phyloP scores from a whole-genome alignment of 1,139 yeast genomes.

The Candida freyschussii region DNA sequence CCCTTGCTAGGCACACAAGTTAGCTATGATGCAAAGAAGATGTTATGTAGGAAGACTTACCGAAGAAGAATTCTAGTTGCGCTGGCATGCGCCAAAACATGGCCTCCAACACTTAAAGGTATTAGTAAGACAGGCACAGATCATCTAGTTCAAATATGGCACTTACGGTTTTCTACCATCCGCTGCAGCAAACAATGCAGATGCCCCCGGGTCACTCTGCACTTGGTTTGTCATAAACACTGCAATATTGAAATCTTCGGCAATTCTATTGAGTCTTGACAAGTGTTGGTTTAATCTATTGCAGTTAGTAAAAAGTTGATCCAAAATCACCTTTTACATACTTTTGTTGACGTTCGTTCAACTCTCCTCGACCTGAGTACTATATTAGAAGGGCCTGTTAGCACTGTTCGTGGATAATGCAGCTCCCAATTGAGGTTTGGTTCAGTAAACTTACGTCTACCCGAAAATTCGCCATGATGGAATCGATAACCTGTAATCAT shows the following conservation, averaged over 20 bases:
- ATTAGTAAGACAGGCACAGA: background rate
- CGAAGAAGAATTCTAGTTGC: conserved; percentile 45
- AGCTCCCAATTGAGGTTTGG: no score
- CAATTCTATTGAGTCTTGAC: conserved; percentile 44
- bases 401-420: no score
- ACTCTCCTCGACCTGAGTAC: conserved; percentile 55
- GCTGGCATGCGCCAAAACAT: conserved; percentile 59
- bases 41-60: background rate
- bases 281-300: conserved; percentile 48
- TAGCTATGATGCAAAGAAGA: no score
- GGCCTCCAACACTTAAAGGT: conserved; percentile 45
- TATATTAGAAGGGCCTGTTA: conserved; percentile 24
- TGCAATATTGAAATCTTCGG: conserved; percentile 57
- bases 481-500: conserved; percentile 39
- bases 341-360: conserved; percentile 57
- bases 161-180: conserved; percentile 54
- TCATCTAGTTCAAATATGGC: conserved; percentile 17
- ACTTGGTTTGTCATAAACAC: conserved; percentile 60
- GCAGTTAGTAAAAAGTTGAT: conserved; percentile 1
- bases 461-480: conserved; percentile 59
- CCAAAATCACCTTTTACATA: no score
- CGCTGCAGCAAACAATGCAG: conserved; percentile 57
- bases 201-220: conserved; percentile 67
- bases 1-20: conserved; percentile 45
- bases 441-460: conserved; percentile 43